These are phyloP conservation scores for Tylopilus sp. DNA, from an alignment of 1,284 basidiomycete genomes.

Conservation along the genomic window DNA sequence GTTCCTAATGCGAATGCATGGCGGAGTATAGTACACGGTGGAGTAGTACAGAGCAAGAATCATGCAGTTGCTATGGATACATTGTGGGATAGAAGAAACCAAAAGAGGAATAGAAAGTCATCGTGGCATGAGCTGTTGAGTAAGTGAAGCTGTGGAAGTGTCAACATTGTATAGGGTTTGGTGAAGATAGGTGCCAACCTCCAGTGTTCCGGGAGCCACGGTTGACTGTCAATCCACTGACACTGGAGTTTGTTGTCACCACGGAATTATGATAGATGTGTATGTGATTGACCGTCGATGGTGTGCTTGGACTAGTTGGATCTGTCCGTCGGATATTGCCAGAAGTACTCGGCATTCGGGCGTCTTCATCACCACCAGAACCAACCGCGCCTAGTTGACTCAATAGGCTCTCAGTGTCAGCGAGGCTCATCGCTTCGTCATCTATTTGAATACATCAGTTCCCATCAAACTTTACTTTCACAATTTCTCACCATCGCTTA, in stretches of 20 bases:
- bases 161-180: neutral
- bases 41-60: too few species aligned
- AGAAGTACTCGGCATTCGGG: neutral
- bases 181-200: neutral
- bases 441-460: constrained; percentile 6
- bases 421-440: constrained; percentile 10
- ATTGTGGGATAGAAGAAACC: neutral
- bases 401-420: constrained; percentile 1
- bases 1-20: too few species aligned
- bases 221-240: neutral
- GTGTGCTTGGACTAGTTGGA: constrained; percentile 1
- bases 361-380: neutral
- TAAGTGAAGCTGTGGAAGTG: constrained; percentile 3
- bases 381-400: neutral
- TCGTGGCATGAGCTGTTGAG: neutral
- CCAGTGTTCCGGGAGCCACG: neutral
- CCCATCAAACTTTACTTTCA: neutral
- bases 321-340: neutral
- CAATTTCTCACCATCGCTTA: constrained; percentile 11
- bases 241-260: constrained; percentile 3
- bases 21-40: too few species aligned
- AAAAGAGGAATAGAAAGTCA: neutral
- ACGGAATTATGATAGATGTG: too few species aligned
- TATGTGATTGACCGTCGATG: neutral
- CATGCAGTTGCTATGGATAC: neutral